Percentiles rank a stretch among this genome's conserved stretches.
phyloP scores from a whole-genome alignment of 768 basidiomycete species.

The Boletus tylopilopsis region DNA sequence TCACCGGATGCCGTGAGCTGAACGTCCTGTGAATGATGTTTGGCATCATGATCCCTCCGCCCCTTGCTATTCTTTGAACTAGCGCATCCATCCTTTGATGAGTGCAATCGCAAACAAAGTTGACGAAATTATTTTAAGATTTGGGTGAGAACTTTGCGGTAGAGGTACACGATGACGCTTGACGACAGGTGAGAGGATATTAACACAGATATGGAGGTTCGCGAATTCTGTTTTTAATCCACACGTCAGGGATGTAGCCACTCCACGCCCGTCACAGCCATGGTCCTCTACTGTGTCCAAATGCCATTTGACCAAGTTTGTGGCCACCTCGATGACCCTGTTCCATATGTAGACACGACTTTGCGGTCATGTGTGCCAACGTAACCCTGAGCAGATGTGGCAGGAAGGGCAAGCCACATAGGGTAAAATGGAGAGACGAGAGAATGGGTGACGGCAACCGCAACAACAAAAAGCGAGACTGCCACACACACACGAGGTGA shows the following conservation, averaged over 20 bases:
- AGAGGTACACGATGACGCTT: background rate
- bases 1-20: slow-evolving; percentile 19
- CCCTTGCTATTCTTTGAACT: background rate
- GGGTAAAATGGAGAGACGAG: slow-evolving; percentile 9
- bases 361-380: slow-evolving; percentile 14
- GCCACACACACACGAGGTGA: slow-evolving; percentile 15
- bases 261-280: background rate
- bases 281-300: background rate
- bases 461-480: slow-evolving; percentile 5
- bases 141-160: slow-evolving; percentile 1
- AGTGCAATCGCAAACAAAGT: background rate
- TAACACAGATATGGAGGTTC: slow-evolving; percentile 4
- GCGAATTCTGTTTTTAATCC: background rate
- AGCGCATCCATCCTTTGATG: too few species aligned
- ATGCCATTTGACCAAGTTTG: slow-evolving; percentile 7
- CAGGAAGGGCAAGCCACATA: slow-evolving; percentile 9
- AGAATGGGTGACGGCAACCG: slow-evolving; percentile 16
- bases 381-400: slow-evolving; percentile 3
- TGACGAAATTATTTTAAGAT: background rate
- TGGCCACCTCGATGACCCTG: slow-evolving; percentile 2
- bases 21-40: slow-evolving; percentile 8
- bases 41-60: background rate
- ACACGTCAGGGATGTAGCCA: slow-evolving; percentile 3
- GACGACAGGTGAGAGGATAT: slow-evolving; percentile 11
- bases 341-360: slow-evolving; percentile 11